A percentile compares a stretch with the other conserved stretches of the same genome.
Evolutionary conservation across 345 rosid species (phyloP).

Genomic region (Xanthoceras sorbifolium): DNA sequence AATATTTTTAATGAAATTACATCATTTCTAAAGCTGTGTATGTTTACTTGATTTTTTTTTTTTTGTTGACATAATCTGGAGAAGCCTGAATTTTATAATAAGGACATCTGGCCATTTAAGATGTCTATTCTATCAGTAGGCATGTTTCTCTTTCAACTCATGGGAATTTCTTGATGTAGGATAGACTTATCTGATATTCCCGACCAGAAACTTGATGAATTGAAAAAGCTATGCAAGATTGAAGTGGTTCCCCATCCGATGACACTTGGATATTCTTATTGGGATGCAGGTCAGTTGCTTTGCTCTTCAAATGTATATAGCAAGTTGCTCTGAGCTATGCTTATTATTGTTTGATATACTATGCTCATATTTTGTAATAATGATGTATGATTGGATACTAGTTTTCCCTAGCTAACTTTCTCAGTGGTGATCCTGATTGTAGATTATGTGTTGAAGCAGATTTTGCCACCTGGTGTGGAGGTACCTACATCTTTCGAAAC

Average conservation of each 20-base stretch:
- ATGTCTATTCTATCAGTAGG: not conserved
- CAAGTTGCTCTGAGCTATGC: not conserved
- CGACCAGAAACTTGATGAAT: constrained; percentile 51
- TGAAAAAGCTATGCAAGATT: constrained; percentile 56
- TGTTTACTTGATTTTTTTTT: not conserved
- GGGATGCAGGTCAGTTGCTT: constrained; percentile 69
- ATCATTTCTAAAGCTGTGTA: not conserved
- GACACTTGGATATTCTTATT: constrained; percentile 89
- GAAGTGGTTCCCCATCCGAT: constrained; percentile 71
- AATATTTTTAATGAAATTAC: not conserved
- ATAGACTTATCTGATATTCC: constrained; percentile 82
- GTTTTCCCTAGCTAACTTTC: constrained; percentile 8
- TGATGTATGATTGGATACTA: not conserved
- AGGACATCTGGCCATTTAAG: not conserved
- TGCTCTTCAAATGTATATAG: constrained; percentile 8
- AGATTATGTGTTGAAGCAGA: constrained; percentile 89
- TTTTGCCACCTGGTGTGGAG: constrained; percentile 85
- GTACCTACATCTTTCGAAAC: constrained; percentile 97
- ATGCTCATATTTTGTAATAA: not conserved
- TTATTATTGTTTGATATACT: not conserved
- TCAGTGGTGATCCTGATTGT: constrained; percentile 27
- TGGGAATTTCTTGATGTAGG: constrained; percentile 28
- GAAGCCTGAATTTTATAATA: not conserved
- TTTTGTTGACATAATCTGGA: constrained; percentile 6
- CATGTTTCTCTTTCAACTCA: constrained; percentile 1